Conservation (phyloP, 73 alveolate species). For the Blepharisma japonicum region DNA sequence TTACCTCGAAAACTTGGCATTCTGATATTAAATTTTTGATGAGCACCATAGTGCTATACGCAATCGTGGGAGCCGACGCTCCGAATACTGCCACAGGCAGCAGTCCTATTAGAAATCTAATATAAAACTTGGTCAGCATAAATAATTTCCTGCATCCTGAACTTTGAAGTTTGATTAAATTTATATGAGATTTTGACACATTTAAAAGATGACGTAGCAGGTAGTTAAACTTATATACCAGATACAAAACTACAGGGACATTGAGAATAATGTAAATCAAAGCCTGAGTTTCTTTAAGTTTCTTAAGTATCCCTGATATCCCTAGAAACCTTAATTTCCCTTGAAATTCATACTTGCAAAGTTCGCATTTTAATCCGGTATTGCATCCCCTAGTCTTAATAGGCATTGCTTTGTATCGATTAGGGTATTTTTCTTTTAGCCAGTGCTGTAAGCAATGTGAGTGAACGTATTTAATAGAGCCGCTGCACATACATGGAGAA, state of each 20-base stretch:
- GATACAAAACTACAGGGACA: neutral
- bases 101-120: neutral
- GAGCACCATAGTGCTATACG: neutral
- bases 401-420: neutral
- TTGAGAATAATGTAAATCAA: neutral
- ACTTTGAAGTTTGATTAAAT: neutral
- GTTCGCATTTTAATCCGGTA: slow-evolving; percentile 6
- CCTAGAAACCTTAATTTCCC: neutral
- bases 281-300: neutral
- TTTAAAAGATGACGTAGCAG: slow-evolving; percentile 11
- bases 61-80: neutral
- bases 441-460: slow-evolving; percentile 46
- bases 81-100: slow-evolving; percentile 5
- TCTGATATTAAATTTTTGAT: too few species aligned
- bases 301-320: neutral
- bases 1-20: too few species aligned
- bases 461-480: slow-evolving; percentile 47
- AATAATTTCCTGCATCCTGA: neutral
- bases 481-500: slow-evolving; percentile 51
- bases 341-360: neutral
- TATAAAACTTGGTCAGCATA: neutral
- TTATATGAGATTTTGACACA: neutral
- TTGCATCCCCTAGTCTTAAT: neutral
- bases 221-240: neutral
- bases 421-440: slow-evolving; percentile 40